Evolutionary conservation across 371 early-diverging fungal species (phyloP).

Genomic region (Syncephalastrum racemosum): DNA sequence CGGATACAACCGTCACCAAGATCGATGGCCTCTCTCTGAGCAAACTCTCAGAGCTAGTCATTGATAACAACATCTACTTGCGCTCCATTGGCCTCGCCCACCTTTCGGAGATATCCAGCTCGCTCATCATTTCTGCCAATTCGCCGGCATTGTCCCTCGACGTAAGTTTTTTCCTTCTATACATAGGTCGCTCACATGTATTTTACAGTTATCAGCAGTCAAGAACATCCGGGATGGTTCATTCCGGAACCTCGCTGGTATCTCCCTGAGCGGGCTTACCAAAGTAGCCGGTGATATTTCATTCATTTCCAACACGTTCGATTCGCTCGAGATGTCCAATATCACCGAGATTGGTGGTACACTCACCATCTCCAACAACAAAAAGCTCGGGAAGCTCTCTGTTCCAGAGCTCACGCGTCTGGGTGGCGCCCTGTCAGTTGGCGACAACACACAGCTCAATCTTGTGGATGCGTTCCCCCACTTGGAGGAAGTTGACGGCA

Average conservation of each 20-base stretch:
- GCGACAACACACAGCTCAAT: conserved; percentile 41
- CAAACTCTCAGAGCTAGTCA: conserved; percentile 30
- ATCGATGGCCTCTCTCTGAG: conserved; percentile 42
- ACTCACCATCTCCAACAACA: conserved; percentile 47
- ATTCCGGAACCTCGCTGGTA: conserved; percentile 38
- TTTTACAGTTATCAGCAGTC: conserved; percentile 29
- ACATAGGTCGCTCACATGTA: not conserved
- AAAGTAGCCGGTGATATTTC: conserved; percentile 43
- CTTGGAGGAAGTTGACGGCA: conserved; percentile 50
- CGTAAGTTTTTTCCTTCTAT: conserved; percentile 18
- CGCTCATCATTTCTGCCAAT: conserved; percentile 47
- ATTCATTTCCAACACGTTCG: conserved; percentile 48
- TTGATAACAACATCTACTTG: conserved; percentile 54
- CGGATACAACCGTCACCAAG: conserved; percentile 45
- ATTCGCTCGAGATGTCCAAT: conserved; percentile 26
- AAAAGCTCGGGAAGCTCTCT: conserved; percentile 35
- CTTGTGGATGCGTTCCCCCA: conserved; percentile 38
- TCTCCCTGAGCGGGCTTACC: conserved; percentile 33
- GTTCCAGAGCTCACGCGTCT: conserved; percentile 41
- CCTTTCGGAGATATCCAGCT: conserved; percentile 28
- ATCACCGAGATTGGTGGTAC: conserved; percentile 44
- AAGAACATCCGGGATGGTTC: conserved; percentile 32
- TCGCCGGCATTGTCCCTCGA: conserved; percentile 29
- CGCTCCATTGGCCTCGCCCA: conserved; percentile 35
- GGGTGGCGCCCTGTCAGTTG: conserved; percentile 52